A percentile compares a stretch with the other conserved stretches of the same genome.
phyloP scores from a whole-genome alignment of 2,329 filamentous ascomycete genomes.

The Paracamarosporium sp. region DNA sequence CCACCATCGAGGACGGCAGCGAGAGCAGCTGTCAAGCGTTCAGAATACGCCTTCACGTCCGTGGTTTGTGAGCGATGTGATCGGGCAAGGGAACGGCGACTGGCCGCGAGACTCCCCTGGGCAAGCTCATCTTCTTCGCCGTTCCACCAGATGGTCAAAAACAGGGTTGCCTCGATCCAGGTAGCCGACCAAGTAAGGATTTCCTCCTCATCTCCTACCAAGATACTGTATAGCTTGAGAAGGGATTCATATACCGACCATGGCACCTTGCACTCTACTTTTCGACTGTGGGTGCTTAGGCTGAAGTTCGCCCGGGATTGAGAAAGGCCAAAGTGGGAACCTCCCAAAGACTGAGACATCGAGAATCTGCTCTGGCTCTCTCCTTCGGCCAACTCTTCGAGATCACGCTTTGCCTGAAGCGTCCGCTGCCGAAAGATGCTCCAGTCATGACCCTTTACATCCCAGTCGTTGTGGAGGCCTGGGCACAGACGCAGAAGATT shows the following conservation, averaged over 20 bases:
- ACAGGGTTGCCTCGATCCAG: conserved; percentile 89
- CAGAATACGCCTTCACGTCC: conserved; percentile 71
- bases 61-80: conserved; percentile 53
- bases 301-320: conserved; percentile 63
- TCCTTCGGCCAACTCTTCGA: conserved; percentile 82
- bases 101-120: conserved; percentile 52
- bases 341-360: conserved; percentile 53
- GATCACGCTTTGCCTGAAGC: conserved; percentile 69
- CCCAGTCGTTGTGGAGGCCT: conserved; percentile 74
- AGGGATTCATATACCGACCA: conserved; percentile 91
- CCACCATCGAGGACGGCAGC: conserved; percentile 69
- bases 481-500: conserved; percentile 77
- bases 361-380: conserved; percentile 59
- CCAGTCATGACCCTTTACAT: conserved; percentile 83
- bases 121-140: conserved; percentile 65
- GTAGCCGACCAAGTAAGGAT: conserved; percentile 82
- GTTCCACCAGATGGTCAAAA: conserved; percentile 90
- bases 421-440: conserved; percentile 80
- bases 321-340: conserved; percentile 44
- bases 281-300: conserved; percentile 70
- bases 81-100: conserved; percentile 50
- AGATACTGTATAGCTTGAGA: conserved; percentile 78
- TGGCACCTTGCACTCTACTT: conserved; percentile 84
- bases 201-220: conserved; percentile 76
- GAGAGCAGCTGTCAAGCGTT: conserved; percentile 75